Conservation (phyloP, 495 filamentous ascomycete genomes). For the Daldinia loculata region DNA sequence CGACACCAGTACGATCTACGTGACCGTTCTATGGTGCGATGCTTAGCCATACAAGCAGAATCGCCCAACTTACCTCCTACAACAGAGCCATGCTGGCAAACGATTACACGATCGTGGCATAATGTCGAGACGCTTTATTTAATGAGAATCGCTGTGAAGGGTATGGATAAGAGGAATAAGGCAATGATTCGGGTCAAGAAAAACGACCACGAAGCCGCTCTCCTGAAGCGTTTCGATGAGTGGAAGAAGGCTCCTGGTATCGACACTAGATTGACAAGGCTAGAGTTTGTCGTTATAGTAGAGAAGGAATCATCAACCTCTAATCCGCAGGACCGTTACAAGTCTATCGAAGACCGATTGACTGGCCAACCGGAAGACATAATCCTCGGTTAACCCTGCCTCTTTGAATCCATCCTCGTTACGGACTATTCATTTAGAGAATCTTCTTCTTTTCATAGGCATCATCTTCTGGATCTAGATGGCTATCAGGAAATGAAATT, state of each 20-base stretch:
- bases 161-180: slow-evolving; percentile 34
- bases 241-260: slow-evolving; percentile 39
- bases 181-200: slow-evolving; percentile 44
- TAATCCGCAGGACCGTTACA: slow-evolving; percentile 26
- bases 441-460: not conserved
- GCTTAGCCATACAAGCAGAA: slow-evolving; percentile 41
- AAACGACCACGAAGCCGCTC: slow-evolving; percentile 19
- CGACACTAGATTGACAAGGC: slow-evolving; percentile 9
- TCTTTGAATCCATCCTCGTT: not conserved
- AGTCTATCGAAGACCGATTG: slow-evolving; percentile 29
- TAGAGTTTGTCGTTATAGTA: slow-evolving; percentile 42
- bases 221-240: slow-evolving; percentile 31
- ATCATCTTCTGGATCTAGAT: not conserved
- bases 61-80: slow-evolving; percentile 14
- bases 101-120: slow-evolving; percentile 39
- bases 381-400: slow-evolving; percentile 30
- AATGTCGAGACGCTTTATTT: slow-evolving; percentile 45
- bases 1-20: slow-evolving; percentile 39
- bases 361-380: slow-evolving; percentile 42
- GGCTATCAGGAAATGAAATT: not conserved
- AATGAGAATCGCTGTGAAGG: slow-evolving; percentile 41
- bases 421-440: not conserved
- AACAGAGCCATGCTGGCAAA: slow-evolving; percentile 40
- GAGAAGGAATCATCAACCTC: slow-evolving; percentile 23
- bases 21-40: slow-evolving; percentile 39